These are phyloP conservation scores for Globisporangium heterothallicum DNA, from an alignment of 352 stramenopile species.

Conservation along the genomic window DNA sequence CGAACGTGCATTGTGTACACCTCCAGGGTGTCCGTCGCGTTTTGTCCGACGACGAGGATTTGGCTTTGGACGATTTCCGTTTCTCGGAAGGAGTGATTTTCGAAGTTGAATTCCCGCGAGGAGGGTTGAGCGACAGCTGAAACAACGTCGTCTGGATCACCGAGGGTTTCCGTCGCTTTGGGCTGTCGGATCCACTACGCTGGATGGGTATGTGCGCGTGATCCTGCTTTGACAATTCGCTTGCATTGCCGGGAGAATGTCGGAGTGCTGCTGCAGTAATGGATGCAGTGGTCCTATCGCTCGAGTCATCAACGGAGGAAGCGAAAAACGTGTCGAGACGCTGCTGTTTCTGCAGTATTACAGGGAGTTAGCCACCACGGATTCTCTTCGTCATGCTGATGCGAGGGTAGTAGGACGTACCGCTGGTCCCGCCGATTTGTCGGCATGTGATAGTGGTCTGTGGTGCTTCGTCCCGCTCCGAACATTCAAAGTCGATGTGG, in stretches of 20 bases:
- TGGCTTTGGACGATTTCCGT: neutral
- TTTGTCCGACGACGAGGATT: neutral
- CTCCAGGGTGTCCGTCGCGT: slow-evolving; percentile 34
- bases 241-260: neutral
- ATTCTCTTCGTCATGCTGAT: neutral
- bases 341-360: slow-evolving; percentile 25
- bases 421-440: neutral
- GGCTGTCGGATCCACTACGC: slow-evolving; percentile 26
- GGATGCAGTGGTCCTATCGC: neutral
- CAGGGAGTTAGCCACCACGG: neutral
- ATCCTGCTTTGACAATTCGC: slow-evolving; percentile 3
- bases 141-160: slow-evolving; percentile 39
- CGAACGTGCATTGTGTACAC: slow-evolving; percentile 58
- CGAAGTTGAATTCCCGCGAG: neutral
- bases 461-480: neutral
- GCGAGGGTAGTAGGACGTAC: neutral
- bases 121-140: slow-evolving; percentile 9
- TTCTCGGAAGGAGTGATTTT: slow-evolving; percentile 4
- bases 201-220: slow-evolving; percentile 8
- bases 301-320: neutral
- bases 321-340: slow-evolving; percentile 40
- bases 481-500: neutral
- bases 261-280: neutral
- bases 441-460: neutral
- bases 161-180: slow-evolving; percentile 15